Conservation (phyloP, 106 monocot species). For the Acorus calamus region DNA sequence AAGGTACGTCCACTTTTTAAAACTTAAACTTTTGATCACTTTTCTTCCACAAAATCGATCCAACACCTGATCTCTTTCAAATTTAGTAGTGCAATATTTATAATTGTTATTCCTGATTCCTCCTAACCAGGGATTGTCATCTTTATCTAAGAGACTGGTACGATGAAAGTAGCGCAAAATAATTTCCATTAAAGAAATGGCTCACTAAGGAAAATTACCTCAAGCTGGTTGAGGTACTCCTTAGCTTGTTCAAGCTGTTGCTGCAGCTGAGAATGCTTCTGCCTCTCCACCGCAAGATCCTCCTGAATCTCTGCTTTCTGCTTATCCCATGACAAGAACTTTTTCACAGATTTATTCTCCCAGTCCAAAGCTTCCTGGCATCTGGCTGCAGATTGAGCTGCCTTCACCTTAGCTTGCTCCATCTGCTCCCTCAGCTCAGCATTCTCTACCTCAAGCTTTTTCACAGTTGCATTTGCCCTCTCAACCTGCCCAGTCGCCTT, state of each 20-base stretch:
- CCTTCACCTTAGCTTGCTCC: constrained; percentile 65
- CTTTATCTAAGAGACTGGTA: no score
- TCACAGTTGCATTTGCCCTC: constrained; percentile 34
- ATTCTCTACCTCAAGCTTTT: constrained; percentile 53
- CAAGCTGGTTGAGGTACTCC: constrained; percentile 38
- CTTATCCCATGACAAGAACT: constrained; percentile 56
- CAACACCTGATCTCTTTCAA: no score
- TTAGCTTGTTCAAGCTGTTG: constrained; percentile 47
- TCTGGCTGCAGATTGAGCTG: constrained; percentile 54
- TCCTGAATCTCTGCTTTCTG: constrained; percentile 48
- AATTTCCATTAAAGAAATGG: not conserved
- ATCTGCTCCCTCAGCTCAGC: constrained; percentile 52
- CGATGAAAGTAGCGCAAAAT: no score
- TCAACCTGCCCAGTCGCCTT: constrained; percentile 53
- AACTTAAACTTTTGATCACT: no score
- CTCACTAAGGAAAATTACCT: constrained; percentile 30
- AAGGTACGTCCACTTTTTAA: no score
- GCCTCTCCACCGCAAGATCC: constrained; percentile 48
- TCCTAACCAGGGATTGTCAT: no score
- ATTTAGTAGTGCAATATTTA: no score
- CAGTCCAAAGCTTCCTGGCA: constrained; percentile 50
- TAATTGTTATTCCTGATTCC: no score
- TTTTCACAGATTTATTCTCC: constrained; percentile 45
- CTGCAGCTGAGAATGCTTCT: constrained; percentile 33
- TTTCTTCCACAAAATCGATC: no score